Evolutionary conservation across 2,329 filamentous ascomycete species (phyloP).

Genomic region (Escovopsis sp.): DNA sequence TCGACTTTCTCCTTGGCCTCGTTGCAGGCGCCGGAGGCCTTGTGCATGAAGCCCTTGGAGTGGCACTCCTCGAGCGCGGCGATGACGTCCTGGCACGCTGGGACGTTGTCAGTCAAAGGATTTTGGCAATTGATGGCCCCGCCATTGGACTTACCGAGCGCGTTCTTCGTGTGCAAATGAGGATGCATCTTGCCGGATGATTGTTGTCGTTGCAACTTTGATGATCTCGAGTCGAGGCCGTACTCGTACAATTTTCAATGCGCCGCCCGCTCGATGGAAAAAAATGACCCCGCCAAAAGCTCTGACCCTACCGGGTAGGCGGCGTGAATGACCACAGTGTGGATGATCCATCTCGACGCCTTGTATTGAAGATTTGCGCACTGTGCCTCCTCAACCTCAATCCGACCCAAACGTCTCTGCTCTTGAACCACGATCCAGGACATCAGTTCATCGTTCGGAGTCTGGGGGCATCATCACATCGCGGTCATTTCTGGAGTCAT

Average conservation of each 20-base stretch:
- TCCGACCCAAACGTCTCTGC: no score
- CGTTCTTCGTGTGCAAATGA: conserved; percentile 86
- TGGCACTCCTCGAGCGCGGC: conserved; percentile 91
- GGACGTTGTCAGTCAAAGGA: conserved; percentile 8
- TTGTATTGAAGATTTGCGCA: no score
- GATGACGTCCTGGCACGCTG: conserved; percentile 93
- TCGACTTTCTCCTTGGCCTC: conserved; percentile 72
- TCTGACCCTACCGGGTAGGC: no score
- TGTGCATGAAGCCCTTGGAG: conserved; percentile 80
- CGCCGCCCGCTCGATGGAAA: no score
- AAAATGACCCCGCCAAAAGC: no score
- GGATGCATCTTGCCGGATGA: conserved; percentile 64
- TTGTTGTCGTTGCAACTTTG: no score
- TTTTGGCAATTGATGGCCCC: neutral
- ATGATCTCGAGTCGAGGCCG: neutral
- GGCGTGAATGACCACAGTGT: no score
- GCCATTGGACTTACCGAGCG: conserved; percentile 46
- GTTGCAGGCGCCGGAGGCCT: conserved; percentile 82
- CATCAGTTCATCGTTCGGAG: no score
- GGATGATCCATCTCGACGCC: no score
- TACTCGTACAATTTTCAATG: neutral
- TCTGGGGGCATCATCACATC: neutral
- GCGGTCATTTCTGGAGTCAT: neutral
- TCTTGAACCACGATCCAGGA: no score
- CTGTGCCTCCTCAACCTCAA: no score